Evolutionary conservation across 495 filamentous ascomycete species (phyloP), one percentile per base, ranked within the genome.

Genomic region (Neurospora sp.): DNA sequence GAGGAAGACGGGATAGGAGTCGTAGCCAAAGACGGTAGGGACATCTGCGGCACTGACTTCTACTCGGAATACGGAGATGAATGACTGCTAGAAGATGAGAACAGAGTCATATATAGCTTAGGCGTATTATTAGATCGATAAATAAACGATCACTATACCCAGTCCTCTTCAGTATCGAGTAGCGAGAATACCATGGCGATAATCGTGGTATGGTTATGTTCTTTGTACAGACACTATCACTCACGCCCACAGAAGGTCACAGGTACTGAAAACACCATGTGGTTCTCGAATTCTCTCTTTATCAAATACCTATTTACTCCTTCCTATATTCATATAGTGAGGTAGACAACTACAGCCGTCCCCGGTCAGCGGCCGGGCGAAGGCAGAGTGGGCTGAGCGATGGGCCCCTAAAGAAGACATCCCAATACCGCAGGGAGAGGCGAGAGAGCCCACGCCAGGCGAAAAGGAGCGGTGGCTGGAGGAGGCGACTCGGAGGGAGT

Each of bases 1-100:
- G 72, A 2, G 70, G 69, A 27, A 68, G 75, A n/a, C 69, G 74
- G 16, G 75, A 77, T 38, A 74, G 73, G 20, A 75, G 73, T 20
- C 72, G 78, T 39, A 72, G 72, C 48, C 75, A 76, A 20, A 68
- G 79, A 75, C 78, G 72, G 53, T 65, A 65, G 53, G 53, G 53
- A 37, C 14, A 3, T 65, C 27, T 4, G 8, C 1, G 53, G 12
- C 14, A 65, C 27, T 31, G 53, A 65, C 53, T 65, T 65, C 48
- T 37, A 37, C 35, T 37, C 35, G 35, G 35, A 37, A 37, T 37
- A 37, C 35, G 35, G 35, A 37, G 6, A 37, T 37, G 35, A 37
- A 37, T 37, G 4, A 1, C 35, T 37, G 35, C 0, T 37, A 1
- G 35, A 37, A 7, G 10, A 27, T 7, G 42, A 10, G 7, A 59